Evolutionary conservation across 2,329 filamentous ascomycete genomes (phyloP).

Genomic region (Sclerotinia nivalis): DNA sequence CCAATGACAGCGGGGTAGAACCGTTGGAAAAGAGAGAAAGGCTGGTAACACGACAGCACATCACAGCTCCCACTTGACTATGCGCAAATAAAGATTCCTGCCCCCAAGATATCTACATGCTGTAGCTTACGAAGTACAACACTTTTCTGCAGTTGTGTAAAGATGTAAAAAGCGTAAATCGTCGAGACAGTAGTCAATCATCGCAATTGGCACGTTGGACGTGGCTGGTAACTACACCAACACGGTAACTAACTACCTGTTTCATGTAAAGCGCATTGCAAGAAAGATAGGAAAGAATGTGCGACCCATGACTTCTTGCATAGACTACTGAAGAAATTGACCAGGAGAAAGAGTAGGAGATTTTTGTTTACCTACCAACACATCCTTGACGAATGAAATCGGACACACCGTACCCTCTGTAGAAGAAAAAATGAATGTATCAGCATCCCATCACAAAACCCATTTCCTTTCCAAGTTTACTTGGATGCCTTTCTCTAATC

Average conservation of each 20-base stretch:
- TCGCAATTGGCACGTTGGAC: conserved; percentile 15
- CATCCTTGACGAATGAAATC: conserved; percentile 82
- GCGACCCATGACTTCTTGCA: conserved; percentile 22
- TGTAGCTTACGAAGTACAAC: background rate
- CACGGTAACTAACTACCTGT: conserved; percentile 5
- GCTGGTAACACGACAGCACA: conserved; percentile 22
- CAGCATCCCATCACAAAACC: conserved; percentile 9
- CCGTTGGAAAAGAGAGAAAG: conserved; percentile 11
- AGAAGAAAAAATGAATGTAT: conserved; percentile 16
- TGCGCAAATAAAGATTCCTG: conserved; percentile 15
- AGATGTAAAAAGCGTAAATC: conserved; percentile 7
- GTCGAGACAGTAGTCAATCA: background rate
- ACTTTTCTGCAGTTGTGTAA: background rate
- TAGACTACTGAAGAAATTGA: conserved; percentile 9
- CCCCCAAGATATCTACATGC: conserved; percentile 14
- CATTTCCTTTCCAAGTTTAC: background rate
- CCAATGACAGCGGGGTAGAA: conserved; percentile 17
- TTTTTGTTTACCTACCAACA: conserved; percentile 58
- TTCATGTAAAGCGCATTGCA: conserved; percentile 8
- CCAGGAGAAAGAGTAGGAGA: conserved; percentile 6
- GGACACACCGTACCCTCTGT: conserved; percentile 80
- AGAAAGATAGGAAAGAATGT: conserved; percentile 1
- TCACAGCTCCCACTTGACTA: conserved; percentile 21
- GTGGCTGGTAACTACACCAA: conserved; percentile 22
- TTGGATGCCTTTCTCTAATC: background rate